phyloP scores from a whole-genome alignment of 495 filamentous ascomycete genomes.

The Neurospora sp. region DNA sequence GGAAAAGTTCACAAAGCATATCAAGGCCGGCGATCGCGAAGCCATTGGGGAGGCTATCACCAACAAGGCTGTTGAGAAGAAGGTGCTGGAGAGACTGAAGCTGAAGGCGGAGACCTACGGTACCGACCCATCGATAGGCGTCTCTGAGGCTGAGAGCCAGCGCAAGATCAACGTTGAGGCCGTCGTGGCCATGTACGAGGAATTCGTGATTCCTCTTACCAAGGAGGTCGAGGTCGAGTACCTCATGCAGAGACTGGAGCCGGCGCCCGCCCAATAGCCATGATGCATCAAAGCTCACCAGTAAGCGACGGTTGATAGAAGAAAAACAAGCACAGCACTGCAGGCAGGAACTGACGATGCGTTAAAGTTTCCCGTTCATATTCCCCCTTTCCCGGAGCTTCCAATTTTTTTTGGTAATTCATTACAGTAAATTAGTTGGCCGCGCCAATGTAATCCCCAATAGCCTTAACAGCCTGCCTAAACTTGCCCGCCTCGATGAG shows the following conservation, averaged over 20 bases:
- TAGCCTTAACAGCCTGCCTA: conserved; percentile 56
- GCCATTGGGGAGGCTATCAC: conserved; percentile 89
- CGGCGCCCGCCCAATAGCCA: not conserved
- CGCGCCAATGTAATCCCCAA: conserved; percentile 56
- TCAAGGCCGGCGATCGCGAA: conserved; percentile 63
- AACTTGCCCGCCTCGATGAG: conserved; percentile 64
- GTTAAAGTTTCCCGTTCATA: not conserved
- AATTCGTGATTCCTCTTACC: conserved; percentile 91
- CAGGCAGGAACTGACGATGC: not conserved
- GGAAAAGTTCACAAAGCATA: conserved; percentile 68
- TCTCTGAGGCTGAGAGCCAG: conserved; percentile 18
- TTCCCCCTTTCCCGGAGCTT: not conserved
- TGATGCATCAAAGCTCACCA: not conserved
- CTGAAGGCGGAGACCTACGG: conserved; percentile 95
- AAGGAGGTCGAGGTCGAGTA: conserved; percentile 98
- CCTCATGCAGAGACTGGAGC: conserved; percentile 78
- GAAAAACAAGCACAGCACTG: not conserved
- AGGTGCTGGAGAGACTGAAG: conserved; percentile 77
- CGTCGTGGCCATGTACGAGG: conserved; percentile 89
- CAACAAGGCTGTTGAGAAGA: conserved; percentile 76
- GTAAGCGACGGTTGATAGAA: not conserved
- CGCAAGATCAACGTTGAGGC: conserved; percentile 86
- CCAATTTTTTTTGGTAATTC: not conserved
- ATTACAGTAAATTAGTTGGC: not conserved
- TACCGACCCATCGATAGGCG: conserved; percentile 55